phyloP scores from a whole-genome alignment of 768 basidiomycete genomes.

The Glaciozyma antarctica region DNA sequence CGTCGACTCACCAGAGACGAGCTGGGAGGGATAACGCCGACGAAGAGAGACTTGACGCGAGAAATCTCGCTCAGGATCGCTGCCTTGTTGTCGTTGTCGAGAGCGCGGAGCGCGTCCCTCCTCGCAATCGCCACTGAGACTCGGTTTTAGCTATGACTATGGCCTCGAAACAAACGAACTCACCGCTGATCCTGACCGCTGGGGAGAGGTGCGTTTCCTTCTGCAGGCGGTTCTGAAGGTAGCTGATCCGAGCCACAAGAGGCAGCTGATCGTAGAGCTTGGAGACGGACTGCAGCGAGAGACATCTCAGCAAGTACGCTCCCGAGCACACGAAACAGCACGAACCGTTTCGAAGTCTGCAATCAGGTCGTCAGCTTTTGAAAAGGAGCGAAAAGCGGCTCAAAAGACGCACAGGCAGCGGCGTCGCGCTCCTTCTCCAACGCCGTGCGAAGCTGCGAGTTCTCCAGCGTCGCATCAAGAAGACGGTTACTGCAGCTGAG shows the following conservation, averaged over 20 bases:
- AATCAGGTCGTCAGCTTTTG: not conserved
- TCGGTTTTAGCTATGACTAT: not conserved
- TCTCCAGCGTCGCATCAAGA: too few relatives aligned
- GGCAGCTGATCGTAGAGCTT: not conserved
- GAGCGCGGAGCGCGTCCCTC: not conserved
- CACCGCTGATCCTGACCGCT: not conserved
- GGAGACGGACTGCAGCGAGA: not conserved
- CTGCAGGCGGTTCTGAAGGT: not conserved
- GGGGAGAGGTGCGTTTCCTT: not conserved
- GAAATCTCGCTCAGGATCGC: not conserved
- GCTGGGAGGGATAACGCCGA: not conserved
- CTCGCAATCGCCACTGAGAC: not conserved
- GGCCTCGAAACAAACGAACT: not conserved
- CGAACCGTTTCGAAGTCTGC: not conserved
- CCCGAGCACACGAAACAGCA: not conserved
- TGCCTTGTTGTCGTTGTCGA: not conserved
- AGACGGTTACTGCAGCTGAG: too few relatives aligned
- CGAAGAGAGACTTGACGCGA: not conserved
- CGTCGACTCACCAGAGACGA: not conserved
- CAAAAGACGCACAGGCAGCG: not conserved
- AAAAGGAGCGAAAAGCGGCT: not conserved
- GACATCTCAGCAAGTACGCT: not conserved
- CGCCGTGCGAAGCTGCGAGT: not conserved
- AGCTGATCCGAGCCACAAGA: not conserved
- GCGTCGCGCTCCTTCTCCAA: not conserved